phyloP scores from a whole-genome alignment of 2,329 filamentous ascomycete species.

The Diaporthe humulicola region DNA sequence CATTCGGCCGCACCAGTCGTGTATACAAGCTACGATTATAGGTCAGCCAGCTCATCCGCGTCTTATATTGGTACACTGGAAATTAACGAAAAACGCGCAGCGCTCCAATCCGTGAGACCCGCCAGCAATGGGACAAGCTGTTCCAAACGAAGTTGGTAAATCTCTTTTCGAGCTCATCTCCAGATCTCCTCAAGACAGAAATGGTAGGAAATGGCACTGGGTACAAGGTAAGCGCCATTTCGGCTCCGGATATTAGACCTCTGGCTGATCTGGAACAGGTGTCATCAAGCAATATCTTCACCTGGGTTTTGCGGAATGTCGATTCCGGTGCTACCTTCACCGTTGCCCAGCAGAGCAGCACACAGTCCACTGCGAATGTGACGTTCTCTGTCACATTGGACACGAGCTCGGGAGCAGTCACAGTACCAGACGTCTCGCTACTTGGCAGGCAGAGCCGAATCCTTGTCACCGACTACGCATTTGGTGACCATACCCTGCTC shows the following conservation, averaged over 20 bases:
- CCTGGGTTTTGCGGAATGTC: conserved; percentile 66
- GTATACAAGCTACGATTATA: conserved; percentile 60
- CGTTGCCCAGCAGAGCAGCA: conserved; percentile 60
- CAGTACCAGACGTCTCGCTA: conserved; percentile 60
- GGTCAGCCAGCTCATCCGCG: conserved; percentile 35
- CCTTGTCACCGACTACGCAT: conserved; percentile 64
- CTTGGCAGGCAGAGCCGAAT: conserved; percentile 67
- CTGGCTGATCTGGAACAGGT: conserved; percentile 41
- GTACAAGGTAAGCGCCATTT: conserved; percentile 45
- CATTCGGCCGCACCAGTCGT: conserved; percentile 63
- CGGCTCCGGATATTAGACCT: not conserved
- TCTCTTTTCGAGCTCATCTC: conserved; percentile 65
- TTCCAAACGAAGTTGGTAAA: conserved; percentile 68
- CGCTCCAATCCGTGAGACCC: conserved; percentile 66
- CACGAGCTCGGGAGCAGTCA: conserved; percentile 59
- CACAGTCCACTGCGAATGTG: conserved; percentile 57
- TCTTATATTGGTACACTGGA: not conserved
- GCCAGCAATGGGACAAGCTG: conserved; percentile 65
- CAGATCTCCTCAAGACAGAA: conserved; percentile 62
- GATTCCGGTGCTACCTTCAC: conserved; percentile 64
- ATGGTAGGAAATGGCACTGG: conserved; percentile 69
- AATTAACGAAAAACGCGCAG: conserved; percentile 40
- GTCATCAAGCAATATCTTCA: conserved; percentile 56
- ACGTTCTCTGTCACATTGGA: conserved; percentile 61
- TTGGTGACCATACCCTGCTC: conserved; percentile 61